Conservation (phyloP, 2,329 filamentous ascomycete genomes). For the Trichoderma sp. region DNA sequence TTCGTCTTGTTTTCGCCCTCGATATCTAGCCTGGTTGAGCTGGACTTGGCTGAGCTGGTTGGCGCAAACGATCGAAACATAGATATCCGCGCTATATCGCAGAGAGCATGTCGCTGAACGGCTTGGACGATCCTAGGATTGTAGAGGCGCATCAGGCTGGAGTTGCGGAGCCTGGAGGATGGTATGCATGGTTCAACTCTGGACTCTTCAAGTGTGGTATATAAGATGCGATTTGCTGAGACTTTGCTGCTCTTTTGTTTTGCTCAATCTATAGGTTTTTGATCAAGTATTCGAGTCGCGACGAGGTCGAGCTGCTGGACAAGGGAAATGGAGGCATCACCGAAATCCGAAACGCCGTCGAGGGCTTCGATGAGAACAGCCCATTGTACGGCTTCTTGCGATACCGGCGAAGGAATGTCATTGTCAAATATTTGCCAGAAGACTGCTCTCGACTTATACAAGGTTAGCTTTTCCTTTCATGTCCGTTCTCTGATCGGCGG, state of each 20-base stretch:
- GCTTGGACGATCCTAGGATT: slow-evolving; percentile 78
- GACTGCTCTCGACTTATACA: slow-evolving; percentile 87
- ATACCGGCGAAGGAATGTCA: slow-evolving; percentile 84
- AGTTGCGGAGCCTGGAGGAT: slow-evolving; percentile 84
- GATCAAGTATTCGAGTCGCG: slow-evolving; percentile 85
- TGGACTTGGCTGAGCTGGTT: slow-evolving; percentile 19
- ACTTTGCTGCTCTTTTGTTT: slow-evolving; percentile 27
- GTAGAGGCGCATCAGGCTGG: slow-evolving; percentile 82
- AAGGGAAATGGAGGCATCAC: slow-evolving; percentile 79
- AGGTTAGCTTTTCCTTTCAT: slow-evolving; percentile 60
- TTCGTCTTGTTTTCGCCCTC: neutral
- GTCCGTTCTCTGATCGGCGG: slow-evolving; percentile 1
- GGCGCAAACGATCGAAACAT: neutral
- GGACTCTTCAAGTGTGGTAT: neutral
- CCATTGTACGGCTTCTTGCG: slow-evolving; percentile 90
- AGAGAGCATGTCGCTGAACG: slow-evolving; percentile 87
- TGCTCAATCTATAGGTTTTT: slow-evolving; percentile 70
- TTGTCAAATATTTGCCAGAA: slow-evolving; percentile 91
- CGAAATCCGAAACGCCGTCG: slow-evolving; percentile 78
- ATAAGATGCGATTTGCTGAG: slow-evolving; percentile 26
- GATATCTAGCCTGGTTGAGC: slow-evolving; percentile 11
- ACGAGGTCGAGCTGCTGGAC: slow-evolving; percentile 78
- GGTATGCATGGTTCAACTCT: slow-evolving; percentile 59
- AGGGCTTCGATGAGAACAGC: slow-evolving; percentile 77
- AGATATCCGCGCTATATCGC: neutral